A percentile compares a stretch with the other conserved stretches of the same genome.
Evolutionary conservation across 1,284 basidiomycete genomes (phyloP).

Genomic region (Boletus nobilissimus): DNA sequence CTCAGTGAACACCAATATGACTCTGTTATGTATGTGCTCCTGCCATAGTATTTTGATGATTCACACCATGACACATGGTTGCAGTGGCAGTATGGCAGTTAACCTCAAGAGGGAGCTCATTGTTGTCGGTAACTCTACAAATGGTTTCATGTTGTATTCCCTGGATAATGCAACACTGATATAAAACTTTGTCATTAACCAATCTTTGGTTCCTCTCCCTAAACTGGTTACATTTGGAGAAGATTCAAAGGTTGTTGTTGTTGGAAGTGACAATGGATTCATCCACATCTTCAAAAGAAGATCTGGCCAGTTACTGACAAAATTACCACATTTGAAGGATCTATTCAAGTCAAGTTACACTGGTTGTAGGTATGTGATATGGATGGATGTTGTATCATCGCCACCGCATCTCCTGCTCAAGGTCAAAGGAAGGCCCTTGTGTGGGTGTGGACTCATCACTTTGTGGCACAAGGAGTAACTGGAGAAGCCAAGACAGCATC

Average conservation of each 20-base stretch:
- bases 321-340: background rate
- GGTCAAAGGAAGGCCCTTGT: background rate
- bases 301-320: background rate
- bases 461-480: no score
- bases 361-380: background rate
- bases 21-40: constrained; percentile 20
- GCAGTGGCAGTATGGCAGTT: constrained; percentile 6
- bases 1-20: constrained; percentile 15
- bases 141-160: constrained; percentile 23
- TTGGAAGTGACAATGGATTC: constrained; percentile 18
- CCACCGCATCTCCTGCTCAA: background rate
- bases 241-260: constrained; percentile 21
- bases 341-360: background rate
- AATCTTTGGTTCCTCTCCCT: background rate
- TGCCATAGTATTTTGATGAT: background rate
- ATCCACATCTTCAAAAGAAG: constrained; percentile 28
- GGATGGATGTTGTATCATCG: background rate
- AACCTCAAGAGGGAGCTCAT: constrained; percentile 11
- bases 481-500: background rate
- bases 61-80: no score
- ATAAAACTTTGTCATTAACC: constrained; percentile 11
- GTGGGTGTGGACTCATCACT: background rate
- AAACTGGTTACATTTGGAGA: constrained; percentile 32
- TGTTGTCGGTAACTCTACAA: constrained; percentile 18
- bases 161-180: background rate